These are phyloP conservation scores for Pulveroboletus sp. DNA, from an alignment of 768 basidiomycete genomes.

Conservation along the genomic window DNA sequence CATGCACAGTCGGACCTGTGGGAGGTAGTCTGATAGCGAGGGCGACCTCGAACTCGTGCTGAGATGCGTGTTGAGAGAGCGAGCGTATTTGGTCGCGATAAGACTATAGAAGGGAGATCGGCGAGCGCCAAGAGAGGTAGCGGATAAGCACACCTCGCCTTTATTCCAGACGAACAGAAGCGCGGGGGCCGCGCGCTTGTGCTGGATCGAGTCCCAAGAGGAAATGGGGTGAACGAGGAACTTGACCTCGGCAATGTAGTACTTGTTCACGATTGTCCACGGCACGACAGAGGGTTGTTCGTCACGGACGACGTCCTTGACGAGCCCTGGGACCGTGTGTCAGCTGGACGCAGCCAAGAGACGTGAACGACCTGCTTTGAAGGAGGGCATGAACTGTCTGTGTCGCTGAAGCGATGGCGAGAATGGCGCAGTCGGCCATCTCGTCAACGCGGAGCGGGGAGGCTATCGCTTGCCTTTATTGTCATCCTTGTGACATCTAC, in stretches of 20 bases:
- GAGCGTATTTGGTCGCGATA: constrained; percentile 54
- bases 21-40: constrained; percentile 58
- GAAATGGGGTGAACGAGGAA: constrained; percentile 53
- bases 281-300: constrained; percentile 38
- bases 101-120: constrained; percentile 36
- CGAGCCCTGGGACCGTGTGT: constrained; percentile 22
- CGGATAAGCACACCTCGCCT: constrained; percentile 51
- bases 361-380: constrained; percentile 18
- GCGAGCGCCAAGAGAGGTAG: background rate
- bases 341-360: constrained; percentile 10
- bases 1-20: constrained; percentile 11
- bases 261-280: constrained; percentile 78
- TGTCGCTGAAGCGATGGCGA: constrained; percentile 23
- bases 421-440: constrained; percentile 25
- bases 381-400: constrained; percentile 19
- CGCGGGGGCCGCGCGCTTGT: constrained; percentile 50
- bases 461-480: too few species aligned
- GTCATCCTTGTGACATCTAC: too few species aligned
- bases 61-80: constrained; percentile 45
- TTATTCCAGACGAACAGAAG: constrained; percentile 67
- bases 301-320: constrained; percentile 14
- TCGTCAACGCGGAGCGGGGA: background rate
- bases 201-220: constrained; percentile 39
- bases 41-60: constrained; percentile 64
- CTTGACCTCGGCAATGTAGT: constrained; percentile 74